A percentile compares a stretch with the other conserved stretches of the same genome.
Conservation (phyloP, 768 basidiomycete species). For the Phylloporus rhodoxanthus region DNA sequence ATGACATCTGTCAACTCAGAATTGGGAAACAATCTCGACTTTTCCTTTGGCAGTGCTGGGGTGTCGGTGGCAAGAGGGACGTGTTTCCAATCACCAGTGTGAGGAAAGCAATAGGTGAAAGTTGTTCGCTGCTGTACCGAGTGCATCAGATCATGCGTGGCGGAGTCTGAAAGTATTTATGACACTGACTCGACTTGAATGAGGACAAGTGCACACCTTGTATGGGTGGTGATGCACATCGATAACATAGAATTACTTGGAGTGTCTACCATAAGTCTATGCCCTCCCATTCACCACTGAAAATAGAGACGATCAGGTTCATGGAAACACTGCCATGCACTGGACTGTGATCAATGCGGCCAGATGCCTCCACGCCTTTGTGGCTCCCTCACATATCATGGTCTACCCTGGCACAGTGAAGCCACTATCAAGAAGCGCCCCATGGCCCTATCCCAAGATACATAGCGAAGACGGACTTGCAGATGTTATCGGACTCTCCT, state of each 20-base stretch:
- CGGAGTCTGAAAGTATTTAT: conserved; percentile 49
- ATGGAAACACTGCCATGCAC: conserved; percentile 68
- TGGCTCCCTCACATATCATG: conserved; percentile 48
- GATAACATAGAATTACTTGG: conserved; percentile 67
- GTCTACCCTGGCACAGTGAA: conserved; percentile 66
- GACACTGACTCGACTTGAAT: neutral
- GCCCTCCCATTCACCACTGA: neutral
- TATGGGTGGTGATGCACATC: conserved; percentile 64
- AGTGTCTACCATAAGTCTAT: conserved; percentile 63
- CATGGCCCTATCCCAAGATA: conserved; percentile 67
- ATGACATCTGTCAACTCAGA: conserved; percentile 69
- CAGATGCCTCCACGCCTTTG: conserved; percentile 70
- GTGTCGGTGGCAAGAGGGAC: conserved; percentile 46
- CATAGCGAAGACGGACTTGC: conserved; percentile 81
- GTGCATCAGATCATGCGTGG: conserved; percentile 75
- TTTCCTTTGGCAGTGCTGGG: conserved; percentile 51
- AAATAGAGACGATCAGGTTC: conserved; percentile 44
- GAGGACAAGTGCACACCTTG: conserved; percentile 38
- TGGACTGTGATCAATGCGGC: conserved; percentile 70
- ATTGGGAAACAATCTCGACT: conserved; percentile 42
- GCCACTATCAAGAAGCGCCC: conserved; percentile 54
- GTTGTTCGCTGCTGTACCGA: conserved; percentile 67
- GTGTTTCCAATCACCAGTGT: conserved; percentile 74
- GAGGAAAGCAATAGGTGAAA: conserved; percentile 77
- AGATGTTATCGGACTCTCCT: conserved; percentile 74